These are phyloP conservation scores for Hypoxylon perforatum DNA, from an alignment of 495 filamentous ascomycete species.

Conservation along the genomic window DNA sequence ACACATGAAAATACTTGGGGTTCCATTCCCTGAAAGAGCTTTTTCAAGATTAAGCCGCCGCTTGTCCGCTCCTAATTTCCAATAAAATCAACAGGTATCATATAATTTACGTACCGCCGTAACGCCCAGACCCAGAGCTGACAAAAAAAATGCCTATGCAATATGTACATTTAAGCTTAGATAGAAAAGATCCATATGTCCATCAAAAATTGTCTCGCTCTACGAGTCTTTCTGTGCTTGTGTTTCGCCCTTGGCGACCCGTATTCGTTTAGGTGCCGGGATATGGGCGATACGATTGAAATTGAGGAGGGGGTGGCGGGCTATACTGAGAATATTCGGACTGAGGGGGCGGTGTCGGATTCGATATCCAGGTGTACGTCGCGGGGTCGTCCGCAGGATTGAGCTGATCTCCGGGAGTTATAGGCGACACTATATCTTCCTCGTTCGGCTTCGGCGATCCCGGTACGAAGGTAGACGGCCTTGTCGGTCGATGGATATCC, in stretches of 20 bases:
- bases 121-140: conserved; percentile 24
- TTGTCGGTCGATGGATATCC: conserved; percentile 9
- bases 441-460: conserved; percentile 31
- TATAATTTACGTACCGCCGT: conserved; percentile 31
- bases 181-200: conserved; percentile 6
- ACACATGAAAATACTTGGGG: conserved; percentile 19
- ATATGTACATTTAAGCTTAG: conserved; percentile 10
- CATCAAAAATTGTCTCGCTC: conserved; percentile 3
- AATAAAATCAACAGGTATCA: conserved; percentile 40
- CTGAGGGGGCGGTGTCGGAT: conserved; percentile 44
- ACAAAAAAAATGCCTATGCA: conserved; percentile 16
- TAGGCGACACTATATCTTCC: conserved; percentile 45
- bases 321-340: conserved; percentile 45
- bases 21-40: not conserved
- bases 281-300: conserved; percentile 43
- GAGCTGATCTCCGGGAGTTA: conserved; percentile 31
- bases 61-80: not conserved
- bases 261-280: conserved; percentile 38
- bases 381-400: conserved; percentile 43
- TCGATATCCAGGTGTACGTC: conserved; percentile 45
- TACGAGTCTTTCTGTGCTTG: not conserved
- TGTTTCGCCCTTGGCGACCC: not conserved
- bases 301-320: conserved; percentile 42
- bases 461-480: conserved; percentile 30
- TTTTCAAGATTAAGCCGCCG: conserved; percentile 1